Evolutionary conservation across 2,329 filamentous ascomycete genomes (phyloP).

Genomic region (Cytospora chrysosperma): DNA sequence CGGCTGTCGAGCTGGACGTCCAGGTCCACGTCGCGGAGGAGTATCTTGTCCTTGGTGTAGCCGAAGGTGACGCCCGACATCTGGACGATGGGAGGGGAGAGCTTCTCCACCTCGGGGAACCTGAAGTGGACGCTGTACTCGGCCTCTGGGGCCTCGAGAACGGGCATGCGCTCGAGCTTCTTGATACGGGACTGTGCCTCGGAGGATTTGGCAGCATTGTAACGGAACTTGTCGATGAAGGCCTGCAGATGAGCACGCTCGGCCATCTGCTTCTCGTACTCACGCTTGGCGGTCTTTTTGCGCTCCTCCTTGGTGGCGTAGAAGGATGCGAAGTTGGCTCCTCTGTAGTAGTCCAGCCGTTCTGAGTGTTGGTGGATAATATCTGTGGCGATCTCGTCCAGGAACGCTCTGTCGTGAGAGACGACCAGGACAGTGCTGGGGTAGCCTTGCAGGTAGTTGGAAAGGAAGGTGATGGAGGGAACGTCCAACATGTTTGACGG

Average conservation of each 20-base stretch:
- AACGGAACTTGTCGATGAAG: slow-evolving; percentile 99
- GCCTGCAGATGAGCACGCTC: slow-evolving; percentile 90
- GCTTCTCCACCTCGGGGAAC: slow-evolving; percentile 96
- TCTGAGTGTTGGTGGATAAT: slow-evolving; percentile 99
- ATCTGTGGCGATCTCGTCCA: slow-evolving; percentile 98
- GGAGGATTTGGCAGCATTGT: slow-evolving; percentile 97
- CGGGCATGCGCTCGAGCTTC: slow-evolving; percentile 95
- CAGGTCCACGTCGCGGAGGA: slow-evolving; percentile 84
- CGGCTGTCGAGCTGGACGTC: slow-evolving; percentile 97
- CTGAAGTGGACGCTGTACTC: slow-evolving; percentile 97
- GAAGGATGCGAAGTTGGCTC: slow-evolving; percentile 95
- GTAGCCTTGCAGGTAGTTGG: slow-evolving; percentile 90
- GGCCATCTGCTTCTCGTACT: slow-evolving; percentile 98
- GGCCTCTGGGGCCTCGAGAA: slow-evolving; percentile 83
- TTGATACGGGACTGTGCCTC: slow-evolving; percentile 99
- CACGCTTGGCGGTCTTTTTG: slow-evolving; percentile 91
- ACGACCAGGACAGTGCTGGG: slow-evolving; percentile 95
- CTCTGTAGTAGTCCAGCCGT: slow-evolving; percentile 96
- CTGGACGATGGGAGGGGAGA: slow-evolving; percentile 96
- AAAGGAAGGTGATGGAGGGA: slow-evolving; percentile 97
- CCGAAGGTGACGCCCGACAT: slow-evolving; percentile 93
- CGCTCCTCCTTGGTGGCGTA: slow-evolving; percentile 97
- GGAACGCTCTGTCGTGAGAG: slow-evolving; percentile 97
- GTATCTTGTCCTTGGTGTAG: slow-evolving; percentile 74
- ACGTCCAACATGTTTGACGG: slow-evolving; percentile 99